Evolutionary conservation across 2,329 filamentous ascomycete species (phyloP).

Genomic region (Cytospora paraplurivora): DNA sequence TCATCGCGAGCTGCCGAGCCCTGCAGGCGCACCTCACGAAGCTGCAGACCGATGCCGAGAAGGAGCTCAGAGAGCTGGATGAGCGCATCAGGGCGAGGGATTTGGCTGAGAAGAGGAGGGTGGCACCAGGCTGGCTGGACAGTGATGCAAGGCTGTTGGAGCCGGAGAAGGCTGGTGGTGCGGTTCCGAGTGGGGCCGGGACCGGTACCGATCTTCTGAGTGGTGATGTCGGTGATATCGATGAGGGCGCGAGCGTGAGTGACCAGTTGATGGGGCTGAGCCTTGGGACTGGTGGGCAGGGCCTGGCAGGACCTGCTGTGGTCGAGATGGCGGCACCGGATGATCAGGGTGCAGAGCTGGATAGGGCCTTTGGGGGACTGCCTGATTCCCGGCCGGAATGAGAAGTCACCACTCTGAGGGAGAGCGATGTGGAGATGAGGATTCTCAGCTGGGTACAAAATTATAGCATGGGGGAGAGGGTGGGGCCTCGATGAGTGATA

Average conservation of each 20-base stretch:
- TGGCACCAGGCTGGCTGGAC: conserved; percentile 81
- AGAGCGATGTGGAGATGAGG: too few species aligned
- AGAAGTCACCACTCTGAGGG: background rate
- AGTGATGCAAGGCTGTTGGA: conserved; percentile 70
- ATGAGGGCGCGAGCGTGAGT: conserved; percentile 41
- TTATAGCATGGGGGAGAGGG: too few species aligned
- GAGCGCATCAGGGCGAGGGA: conserved; percentile 65
- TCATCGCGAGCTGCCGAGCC: conserved; percentile 77
- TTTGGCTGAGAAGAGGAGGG: conserved; percentile 75
- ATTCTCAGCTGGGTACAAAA: too few species aligned
- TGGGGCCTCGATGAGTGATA: too few species aligned
- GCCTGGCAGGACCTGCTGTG: conserved; percentile 28
- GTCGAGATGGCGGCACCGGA: conserved; percentile 47
- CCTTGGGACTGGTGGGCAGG: conserved; percentile 27
- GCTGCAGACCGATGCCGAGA: conserved; percentile 67
- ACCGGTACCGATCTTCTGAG: conserved; percentile 46
- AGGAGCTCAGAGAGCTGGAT: conserved; percentile 70
- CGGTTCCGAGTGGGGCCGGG: conserved; percentile 33
- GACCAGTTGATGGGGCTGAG: conserved; percentile 60
- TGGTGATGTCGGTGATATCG: conserved; percentile 17
- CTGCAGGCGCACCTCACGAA: conserved; percentile 75
- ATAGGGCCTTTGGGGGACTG: conserved; percentile 59
- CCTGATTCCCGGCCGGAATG: conserved; percentile 33
- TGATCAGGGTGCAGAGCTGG: conserved; percentile 55
- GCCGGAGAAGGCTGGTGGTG: conserved; percentile 57